Evolutionary conservation across 2,329 filamentous ascomycete genomes (phyloP).

Genomic region (Teratosphaeriaceae sp.): DNA sequence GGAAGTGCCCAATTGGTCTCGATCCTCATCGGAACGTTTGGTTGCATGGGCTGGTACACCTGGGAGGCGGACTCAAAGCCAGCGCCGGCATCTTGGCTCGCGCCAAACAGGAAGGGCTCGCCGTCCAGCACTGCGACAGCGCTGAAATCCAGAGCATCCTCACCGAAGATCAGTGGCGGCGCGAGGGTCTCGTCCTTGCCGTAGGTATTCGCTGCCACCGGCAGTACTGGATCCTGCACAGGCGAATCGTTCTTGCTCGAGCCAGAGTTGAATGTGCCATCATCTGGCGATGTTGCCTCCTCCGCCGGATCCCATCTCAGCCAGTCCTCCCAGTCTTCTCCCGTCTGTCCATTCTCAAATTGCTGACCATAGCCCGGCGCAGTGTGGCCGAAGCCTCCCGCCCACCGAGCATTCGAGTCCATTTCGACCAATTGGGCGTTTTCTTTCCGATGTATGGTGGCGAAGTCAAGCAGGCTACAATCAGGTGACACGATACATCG

Average conservation of each 20-base stretch:
- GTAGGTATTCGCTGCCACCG: constrained; percentile 14
- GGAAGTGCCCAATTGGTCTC: constrained; percentile 23
- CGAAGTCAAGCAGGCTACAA: no score
- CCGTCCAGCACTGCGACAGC: constrained; percentile 13
- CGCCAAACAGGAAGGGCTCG: constrained; percentile 24
- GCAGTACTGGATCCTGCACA: constrained; percentile 25
- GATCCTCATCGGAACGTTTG: constrained; percentile 16
- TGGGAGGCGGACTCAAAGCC: constrained; percentile 23
- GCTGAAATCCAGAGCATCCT: constrained; percentile 24
- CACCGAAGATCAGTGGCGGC: constrained; percentile 28
- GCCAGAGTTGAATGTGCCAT: constrained; percentile 26
- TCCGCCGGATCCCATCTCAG: constrained; percentile 41
- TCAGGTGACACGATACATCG: no score
- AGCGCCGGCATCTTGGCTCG: constrained; percentile 10
- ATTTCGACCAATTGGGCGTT: no score
- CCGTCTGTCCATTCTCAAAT: background rate
- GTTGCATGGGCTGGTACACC: constrained; percentile 13
- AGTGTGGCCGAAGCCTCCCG: background rate
- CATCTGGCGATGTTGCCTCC: constrained; percentile 28
- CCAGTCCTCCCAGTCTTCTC: constrained; percentile 41
- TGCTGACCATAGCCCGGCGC: background rate
- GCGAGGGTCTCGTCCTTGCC: constrained; percentile 22
- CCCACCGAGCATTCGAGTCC: background rate
- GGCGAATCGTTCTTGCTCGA: constrained; percentile 31
- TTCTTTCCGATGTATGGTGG: no score